Percentiles rank a stretch among this genome's conserved stretches.
These are phyloP conservation scores for Penicillium sp. DNA, from an alignment of 2,329 filamentous ascomycete genomes.

Conservation along the genomic window DNA sequence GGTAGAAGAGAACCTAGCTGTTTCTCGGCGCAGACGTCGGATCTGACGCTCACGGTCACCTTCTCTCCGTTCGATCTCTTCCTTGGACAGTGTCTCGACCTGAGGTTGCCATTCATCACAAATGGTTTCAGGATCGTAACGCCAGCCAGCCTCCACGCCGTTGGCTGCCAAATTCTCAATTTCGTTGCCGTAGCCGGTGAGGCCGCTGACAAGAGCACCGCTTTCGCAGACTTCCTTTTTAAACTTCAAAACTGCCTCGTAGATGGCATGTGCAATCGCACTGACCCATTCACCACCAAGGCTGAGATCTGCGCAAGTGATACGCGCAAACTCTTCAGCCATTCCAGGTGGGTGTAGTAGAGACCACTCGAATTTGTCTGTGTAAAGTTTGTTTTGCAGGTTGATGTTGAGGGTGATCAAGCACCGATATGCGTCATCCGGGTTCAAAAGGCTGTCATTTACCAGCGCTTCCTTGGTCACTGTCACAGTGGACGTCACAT, in stretches of 20 bases:
- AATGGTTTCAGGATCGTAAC: slow-evolving; percentile 88
- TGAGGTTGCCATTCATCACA: slow-evolving; percentile 82
- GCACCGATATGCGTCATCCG: slow-evolving; percentile 91
- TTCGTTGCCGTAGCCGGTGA: slow-evolving; percentile 64
- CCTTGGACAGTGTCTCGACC: slow-evolving; percentile 78
- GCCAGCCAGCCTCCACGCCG: slow-evolving; percentile 82
- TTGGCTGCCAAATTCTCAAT: slow-evolving; percentile 87
- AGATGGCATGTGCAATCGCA: slow-evolving; percentile 92
- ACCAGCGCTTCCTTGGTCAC: slow-evolving; percentile 43
- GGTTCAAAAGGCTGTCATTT: slow-evolving; percentile 74
- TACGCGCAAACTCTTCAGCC: slow-evolving; percentile 85
- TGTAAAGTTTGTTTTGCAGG: slow-evolving; percentile 84
- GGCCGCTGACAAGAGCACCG: slow-evolving; percentile 75
- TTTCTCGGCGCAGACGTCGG: slow-evolving; percentile 80
- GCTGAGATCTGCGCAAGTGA: slow-evolving; percentile 89
- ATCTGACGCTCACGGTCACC: slow-evolving; percentile 91
- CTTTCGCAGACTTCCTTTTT: slow-evolving; percentile 98
- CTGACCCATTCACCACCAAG: slow-evolving; percentile 90
- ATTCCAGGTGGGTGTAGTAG: slow-evolving; percentile 86
- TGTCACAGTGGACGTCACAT: slow-evolving; percentile 21
- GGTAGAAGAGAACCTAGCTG: slow-evolving; percentile 84
- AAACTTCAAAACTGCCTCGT: slow-evolving; percentile 84
- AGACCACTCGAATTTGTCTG: slow-evolving; percentile 98
- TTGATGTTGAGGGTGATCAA: slow-evolving; percentile 90
- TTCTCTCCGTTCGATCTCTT: slow-evolving; percentile 96